These are phyloP conservation scores for Pholiota microspora DNA, from an alignment of 768 basidiomycete genomes.

Conservation along the genomic window DNA sequence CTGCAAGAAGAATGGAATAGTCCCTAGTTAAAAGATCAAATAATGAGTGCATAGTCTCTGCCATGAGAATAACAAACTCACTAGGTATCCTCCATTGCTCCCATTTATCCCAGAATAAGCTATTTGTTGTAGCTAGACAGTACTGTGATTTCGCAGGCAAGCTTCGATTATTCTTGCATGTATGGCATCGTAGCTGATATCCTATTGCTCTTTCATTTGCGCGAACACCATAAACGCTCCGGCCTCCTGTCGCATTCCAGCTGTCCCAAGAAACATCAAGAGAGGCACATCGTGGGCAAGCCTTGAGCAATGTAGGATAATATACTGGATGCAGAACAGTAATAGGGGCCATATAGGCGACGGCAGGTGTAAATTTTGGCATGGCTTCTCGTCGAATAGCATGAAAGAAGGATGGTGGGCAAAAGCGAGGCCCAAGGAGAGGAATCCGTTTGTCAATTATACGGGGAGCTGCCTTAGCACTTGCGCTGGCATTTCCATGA, in stretches of 20 bases:
- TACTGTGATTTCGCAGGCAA: no score
- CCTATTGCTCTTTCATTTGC: conserved; percentile 6
- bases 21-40: not conserved
- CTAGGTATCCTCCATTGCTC: conserved; percentile 11
- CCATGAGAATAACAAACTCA: not conserved
- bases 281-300: conserved; percentile 7
- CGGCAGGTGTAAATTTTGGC: not conserved
- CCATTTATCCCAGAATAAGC: conserved; percentile 7
- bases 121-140: conserved; percentile 9
- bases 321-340: conserved; percentile 9
- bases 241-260: conserved; percentile 1
- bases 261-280: not conserved
- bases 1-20: conserved; percentile 5
- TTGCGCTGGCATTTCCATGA: conserved; percentile 4
- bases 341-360: not conserved
- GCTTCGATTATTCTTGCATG: not conserved
- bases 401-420: conserved; percentile 8
- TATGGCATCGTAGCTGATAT: conserved; percentile 10
- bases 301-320: not conserved
- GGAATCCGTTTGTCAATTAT: conserved; percentile 2
- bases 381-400: not conserved
- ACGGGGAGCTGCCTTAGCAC: not conserved
- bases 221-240: not conserved
- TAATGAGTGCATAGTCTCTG: not conserved
- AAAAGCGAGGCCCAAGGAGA: conserved; percentile 1